phyloP scores from a whole-genome alignment of 208 protist genomes.

The Trypanosoma melophagium region DNA sequence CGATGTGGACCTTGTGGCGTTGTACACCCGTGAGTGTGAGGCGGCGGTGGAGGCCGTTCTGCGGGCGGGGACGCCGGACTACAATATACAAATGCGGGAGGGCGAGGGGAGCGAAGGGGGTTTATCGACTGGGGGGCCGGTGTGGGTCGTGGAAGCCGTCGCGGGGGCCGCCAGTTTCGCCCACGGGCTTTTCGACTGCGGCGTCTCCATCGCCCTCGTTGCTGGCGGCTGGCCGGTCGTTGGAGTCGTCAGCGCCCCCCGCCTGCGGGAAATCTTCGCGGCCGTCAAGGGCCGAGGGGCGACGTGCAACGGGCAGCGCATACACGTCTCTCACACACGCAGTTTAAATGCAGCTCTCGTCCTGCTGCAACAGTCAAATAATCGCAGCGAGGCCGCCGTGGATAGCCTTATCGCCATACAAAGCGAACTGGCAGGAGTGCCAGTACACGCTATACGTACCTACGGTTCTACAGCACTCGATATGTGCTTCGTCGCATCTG shows the following conservation, averaged over 20 bases:
- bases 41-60: slow-evolving; percentile 73
- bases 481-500: slow-evolving; percentile 86
- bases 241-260: slow-evolving; percentile 76
- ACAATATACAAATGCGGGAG: slow-evolving; percentile 53
- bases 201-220: slow-evolving; percentile 80
- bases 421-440: slow-evolving; percentile 51
- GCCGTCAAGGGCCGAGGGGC: slow-evolving; percentile 78
- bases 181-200: slow-evolving; percentile 85
- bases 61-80: slow-evolving; percentile 50
- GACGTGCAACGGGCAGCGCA: slow-evolving; percentile 84
- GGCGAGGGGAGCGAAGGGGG: background rate
- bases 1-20: slow-evolving; percentile 67
- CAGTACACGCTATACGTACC: slow-evolving; percentile 75
- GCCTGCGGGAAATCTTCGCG: slow-evolving; percentile 77
- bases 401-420: slow-evolving; percentile 59
- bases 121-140: slow-evolving; percentile 50
- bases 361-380: slow-evolving; percentile 59
- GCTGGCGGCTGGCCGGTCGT: slow-evolving; percentile 72
- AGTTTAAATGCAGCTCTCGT: slow-evolving; percentile 63
- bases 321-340: slow-evolving; percentile 59
- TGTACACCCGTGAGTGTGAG: slow-evolving; percentile 78
- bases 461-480: slow-evolving; percentile 74
- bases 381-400: slow-evolving; percentile 50
- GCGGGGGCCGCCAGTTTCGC: slow-evolving; percentile 80
- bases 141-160: slow-evolving; percentile 86